A percentile compares a stretch with the other conserved stretches of the same genome.
Evolutionary conservation across 352 stramenopile genomes (phyloP).

Genomic region (Pythium utonaiense): DNA sequence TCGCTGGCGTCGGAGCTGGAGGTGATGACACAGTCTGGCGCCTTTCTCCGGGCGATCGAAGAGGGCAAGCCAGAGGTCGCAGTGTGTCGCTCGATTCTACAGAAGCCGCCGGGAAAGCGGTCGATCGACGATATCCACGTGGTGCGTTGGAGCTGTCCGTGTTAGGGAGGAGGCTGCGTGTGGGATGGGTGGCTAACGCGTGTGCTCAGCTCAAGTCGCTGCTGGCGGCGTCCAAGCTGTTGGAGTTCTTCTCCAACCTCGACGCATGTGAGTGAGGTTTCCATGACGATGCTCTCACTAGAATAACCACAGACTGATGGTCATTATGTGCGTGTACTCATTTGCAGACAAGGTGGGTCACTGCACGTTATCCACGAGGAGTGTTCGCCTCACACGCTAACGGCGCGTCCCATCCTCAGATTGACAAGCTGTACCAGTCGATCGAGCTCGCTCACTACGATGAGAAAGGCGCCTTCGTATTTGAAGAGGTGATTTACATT

Average conservation of each 20-base stretch:
- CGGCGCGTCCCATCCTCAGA: slow-evolving; percentile 20
- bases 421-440: slow-evolving; percentile 75
- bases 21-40: slow-evolving; percentile 24
- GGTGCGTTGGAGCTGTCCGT: slow-evolving; percentile 22
- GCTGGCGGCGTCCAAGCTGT: slow-evolving; percentile 63
- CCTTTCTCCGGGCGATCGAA: slow-evolving; percentile 24
- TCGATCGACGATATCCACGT: slow-evolving; percentile 74
- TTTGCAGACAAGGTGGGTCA: not conserved
- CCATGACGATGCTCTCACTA: too few species aligned
- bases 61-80: slow-evolving; percentile 47
- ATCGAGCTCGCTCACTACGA: slow-evolving; percentile 46
- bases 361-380: too few species aligned
- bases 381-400: not conserved
- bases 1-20: slow-evolving; percentile 30
- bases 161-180: too few species aligned
- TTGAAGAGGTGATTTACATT: slow-evolving; percentile 34
- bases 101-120: slow-evolving; percentile 45
- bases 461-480: slow-evolving; percentile 52
- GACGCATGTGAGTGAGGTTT: slow-evolving; percentile 51
- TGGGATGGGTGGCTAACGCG: too few species aligned
- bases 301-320: too few species aligned
- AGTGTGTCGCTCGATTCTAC: slow-evolving; percentile 48
- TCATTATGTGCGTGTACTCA: not conserved
- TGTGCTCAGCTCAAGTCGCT: slow-evolving; percentile 71
- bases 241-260: slow-evolving; percentile 79